A percentile compares a stretch with the other conserved stretches of the same genome.
phyloP scores from a whole-genome alignment of 2,329 filamentous ascomycete genomes.

The Lachnellula occidentalis region DNA sequence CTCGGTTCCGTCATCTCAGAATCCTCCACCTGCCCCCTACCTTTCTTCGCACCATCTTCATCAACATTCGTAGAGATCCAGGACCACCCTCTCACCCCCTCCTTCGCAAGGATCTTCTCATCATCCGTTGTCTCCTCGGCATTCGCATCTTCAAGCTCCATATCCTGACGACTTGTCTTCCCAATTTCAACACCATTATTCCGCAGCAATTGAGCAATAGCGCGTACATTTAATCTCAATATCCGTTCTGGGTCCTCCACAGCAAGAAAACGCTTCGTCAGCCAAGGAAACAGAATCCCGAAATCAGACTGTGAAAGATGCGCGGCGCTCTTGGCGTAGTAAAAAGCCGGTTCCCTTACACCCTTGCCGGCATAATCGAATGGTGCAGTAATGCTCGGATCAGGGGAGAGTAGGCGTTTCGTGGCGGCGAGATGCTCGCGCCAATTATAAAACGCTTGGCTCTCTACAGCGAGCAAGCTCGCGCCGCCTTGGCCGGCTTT shows the following conservation, averaged over 20 bases:
- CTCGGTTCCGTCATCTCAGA: conserved; percentile 10
- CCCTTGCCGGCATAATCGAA: conserved; percentile 10
- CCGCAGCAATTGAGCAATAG: conserved; percentile 51
- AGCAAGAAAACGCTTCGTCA: conserved; percentile 53
- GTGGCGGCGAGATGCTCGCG: conserved; percentile 64
- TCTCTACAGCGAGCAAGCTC: conserved; percentile 65
- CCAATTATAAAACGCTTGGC: conserved; percentile 77
- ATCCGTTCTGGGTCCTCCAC: conserved; percentile 54
- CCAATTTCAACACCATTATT: conserved; percentile 44
- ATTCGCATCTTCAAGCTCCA: conserved; percentile 29
- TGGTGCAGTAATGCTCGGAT: conserved; percentile 39
- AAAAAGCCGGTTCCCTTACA: conserved; percentile 54
- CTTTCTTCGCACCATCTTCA: conserved; percentile 13
- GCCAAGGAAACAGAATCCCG: conserved; percentile 72
- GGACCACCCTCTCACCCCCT: conserved; percentile 27
- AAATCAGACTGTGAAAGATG: conserved; percentile 83
- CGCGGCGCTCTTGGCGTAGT: conserved; percentile 67
- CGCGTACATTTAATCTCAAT: conserved; percentile 53
- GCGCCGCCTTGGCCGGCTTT: conserved; percentile 46
- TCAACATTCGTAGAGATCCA: conserved; percentile 25
- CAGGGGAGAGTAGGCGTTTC: conserved; percentile 57
- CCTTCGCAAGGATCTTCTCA: conserved; percentile 21
- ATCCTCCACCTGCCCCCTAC: conserved; percentile 7
- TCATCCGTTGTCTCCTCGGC: conserved; percentile 18
- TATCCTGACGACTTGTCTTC: conserved; percentile 38